Evolutionary conservation across 106 monocot genomes (phyloP).

Genomic region (Phalaenopsis aphrodite): DNA sequence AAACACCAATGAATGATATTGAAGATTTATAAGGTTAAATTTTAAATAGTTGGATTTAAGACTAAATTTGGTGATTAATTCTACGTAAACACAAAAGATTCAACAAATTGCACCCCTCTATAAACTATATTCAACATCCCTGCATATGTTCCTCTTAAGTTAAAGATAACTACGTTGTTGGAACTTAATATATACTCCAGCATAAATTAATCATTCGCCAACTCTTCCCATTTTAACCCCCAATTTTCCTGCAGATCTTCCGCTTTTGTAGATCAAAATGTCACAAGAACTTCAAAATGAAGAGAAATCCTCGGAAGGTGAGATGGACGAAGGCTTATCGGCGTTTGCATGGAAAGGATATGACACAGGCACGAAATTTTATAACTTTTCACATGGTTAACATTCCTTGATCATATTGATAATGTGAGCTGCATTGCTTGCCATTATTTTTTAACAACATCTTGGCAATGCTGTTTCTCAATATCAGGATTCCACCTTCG

Average conservation of each 20-base stretch:
- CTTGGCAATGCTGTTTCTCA: not conserved
- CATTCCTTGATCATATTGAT: not conserved
- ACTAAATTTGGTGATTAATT: no score
- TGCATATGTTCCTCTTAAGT: no score
- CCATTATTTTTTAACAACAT: not conserved
- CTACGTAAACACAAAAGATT: no score
- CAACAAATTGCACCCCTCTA: no score
- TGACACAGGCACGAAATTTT: conserved; percentile 59
- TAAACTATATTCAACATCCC: no score
- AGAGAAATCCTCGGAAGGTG: conserved; percentile 95
- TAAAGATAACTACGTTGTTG: no score
- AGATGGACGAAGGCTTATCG: conserved; percentile 93
- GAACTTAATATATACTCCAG: no score
- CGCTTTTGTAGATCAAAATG: conserved; percentile 90
- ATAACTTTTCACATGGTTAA: not conserved
- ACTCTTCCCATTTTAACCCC: not conserved
- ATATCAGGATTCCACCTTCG: conserved; percentile 70
- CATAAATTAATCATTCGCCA: no score
- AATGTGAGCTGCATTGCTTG: not conserved
- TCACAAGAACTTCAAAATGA: conserved; percentile 98
- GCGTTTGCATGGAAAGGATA: conserved; percentile 75
- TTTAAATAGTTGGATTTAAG: no score
- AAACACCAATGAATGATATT: no score
- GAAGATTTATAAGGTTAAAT: no score
- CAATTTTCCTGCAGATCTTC: conserved; percentile 57